Evolutionary conservation across 2,329 filamentous ascomycete genomes (phyloP).

Genomic region (Whalleya microplaca): DNA sequence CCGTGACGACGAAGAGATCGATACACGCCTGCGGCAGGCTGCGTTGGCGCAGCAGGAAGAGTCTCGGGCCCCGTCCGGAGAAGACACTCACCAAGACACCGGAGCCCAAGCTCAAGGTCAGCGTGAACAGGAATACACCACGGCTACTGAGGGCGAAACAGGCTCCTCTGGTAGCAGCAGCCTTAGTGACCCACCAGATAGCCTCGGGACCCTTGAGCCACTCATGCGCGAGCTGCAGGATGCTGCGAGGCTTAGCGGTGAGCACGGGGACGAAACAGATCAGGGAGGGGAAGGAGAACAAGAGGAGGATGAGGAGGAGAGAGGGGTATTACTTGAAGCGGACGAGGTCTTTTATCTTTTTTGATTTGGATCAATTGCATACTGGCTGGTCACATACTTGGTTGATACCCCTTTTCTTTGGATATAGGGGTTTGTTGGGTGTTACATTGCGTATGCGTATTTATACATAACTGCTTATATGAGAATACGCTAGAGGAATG

Average conservation of each 20-base stretch:
- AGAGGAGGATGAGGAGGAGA: background rate
- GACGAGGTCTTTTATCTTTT: slow-evolving; percentile 23
- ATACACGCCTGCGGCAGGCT: background rate
- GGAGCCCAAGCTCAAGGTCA: no score
- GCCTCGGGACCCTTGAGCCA: slow-evolving; percentile 47
- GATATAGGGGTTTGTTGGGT: slow-evolving; percentile 1
- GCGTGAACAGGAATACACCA: no score
- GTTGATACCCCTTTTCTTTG: slow-evolving; percentile 16
- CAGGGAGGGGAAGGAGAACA: background rate
- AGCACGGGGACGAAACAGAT: background rate
- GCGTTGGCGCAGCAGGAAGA: background rate
- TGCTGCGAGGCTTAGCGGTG: slow-evolving; percentile 12
- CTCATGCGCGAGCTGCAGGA: slow-evolving; percentile 49
- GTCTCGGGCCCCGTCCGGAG: background rate
- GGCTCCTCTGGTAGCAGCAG: slow-evolving; percentile 10
- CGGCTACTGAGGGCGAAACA: slow-evolving; percentile 1
- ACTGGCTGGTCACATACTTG: background rate
- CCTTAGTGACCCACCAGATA: slow-evolving; percentile 23
- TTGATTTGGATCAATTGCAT: background rate
- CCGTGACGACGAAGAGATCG: background rate
- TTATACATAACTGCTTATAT: background rate
- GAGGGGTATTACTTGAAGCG: slow-evolving; percentile 2
- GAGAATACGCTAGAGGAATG: no score
- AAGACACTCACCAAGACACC: no score
- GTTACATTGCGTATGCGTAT: background rate